Conservation (phyloP, 1,284 basidiomycete genomes). For the Megacollybia platyphylla region DNA sequence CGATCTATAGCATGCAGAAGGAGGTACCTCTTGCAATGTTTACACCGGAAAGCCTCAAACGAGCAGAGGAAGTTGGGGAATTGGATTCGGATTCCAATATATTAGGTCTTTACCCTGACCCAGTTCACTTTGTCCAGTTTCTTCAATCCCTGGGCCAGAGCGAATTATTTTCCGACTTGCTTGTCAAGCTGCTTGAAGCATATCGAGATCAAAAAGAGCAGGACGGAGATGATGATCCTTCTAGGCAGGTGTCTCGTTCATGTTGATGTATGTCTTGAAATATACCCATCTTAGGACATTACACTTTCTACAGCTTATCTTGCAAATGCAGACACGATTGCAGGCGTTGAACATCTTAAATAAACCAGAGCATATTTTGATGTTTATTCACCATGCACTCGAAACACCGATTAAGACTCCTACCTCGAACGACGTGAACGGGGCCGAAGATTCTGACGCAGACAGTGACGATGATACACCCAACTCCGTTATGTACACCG, state of each 20-base stretch:
- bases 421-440: slow-evolving; percentile 2
- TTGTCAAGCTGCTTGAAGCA: slow-evolving; percentile 59
- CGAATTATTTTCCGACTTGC: slow-evolving; percentile 61
- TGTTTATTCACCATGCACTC: slow-evolving; percentile 67
- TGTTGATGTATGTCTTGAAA: slow-evolving; percentile 1
- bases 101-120: slow-evolving; percentile 63
- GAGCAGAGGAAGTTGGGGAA: slow-evolving; percentile 26
- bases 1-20: slow-evolving; percentile 12
- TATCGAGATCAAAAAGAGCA: slow-evolving; percentile 42
- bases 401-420: slow-evolving; percentile 16
- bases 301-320: slow-evolving; percentile 63
- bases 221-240: slow-evolving; percentile 31
- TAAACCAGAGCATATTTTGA: slow-evolving; percentile 60
- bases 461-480: slow-evolving; percentile 55
- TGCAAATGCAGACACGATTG: slow-evolving; percentile 66
- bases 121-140: slow-evolving; percentile 49
- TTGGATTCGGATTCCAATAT: slow-evolving; percentile 42
- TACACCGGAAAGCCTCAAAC: slow-evolving; percentile 34
- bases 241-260: slow-evolving; percentile 25
- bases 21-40: slow-evolving; percentile 25
- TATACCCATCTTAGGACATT: slow-evolving; percentile 22
- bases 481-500: slow-evolving; percentile 21
- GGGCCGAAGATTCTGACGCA: slow-evolving; percentile 17
- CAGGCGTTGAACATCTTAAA: slow-evolving; percentile 51
- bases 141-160: slow-evolving; percentile 51